These are phyloP conservation scores for Vigna trinervia DNA, from an alignment of 306 rosid genomes.

Conservation along the genomic window DNA sequence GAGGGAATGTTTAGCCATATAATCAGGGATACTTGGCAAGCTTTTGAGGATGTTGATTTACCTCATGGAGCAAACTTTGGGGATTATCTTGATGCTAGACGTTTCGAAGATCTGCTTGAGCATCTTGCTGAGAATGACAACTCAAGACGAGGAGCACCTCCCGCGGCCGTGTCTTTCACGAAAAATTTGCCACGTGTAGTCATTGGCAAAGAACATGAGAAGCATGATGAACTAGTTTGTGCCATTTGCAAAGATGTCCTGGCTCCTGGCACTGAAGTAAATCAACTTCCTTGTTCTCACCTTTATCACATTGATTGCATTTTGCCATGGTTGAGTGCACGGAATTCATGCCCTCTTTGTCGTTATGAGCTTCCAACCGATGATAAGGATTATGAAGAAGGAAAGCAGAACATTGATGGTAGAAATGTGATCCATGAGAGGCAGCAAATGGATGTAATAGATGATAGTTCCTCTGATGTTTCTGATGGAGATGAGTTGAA, in stretches of 20 bases:
- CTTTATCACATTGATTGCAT: constrained; percentile 86
- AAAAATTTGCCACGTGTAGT: constrained; percentile 64
- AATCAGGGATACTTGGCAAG: constrained; percentile 55
- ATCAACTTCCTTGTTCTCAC: constrained; percentile 89
- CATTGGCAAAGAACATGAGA: constrained; percentile 66
- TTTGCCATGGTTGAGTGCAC: constrained; percentile 87
- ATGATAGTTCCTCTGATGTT: constrained; percentile 54
- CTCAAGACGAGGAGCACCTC: constrained; percentile 92
- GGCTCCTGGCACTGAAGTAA: constrained; percentile 63
- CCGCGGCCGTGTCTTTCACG: constrained; percentile 70
- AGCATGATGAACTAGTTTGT: constrained; percentile 72
- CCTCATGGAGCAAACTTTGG: constrained; percentile 59
- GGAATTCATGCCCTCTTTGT: constrained; percentile 95
- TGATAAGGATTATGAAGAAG: constrained; percentile 86
- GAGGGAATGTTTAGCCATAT: constrained; percentile 53
- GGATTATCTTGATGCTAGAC: constrained; percentile 73
- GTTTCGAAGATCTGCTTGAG: constrained; percentile 73
- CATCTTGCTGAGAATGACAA: constrained; percentile 77
- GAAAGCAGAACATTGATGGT: constrained; percentile 55
- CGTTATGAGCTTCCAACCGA: constrained; percentile 95
- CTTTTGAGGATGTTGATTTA: constrained; percentile 55
- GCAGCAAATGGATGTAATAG: constrained; percentile 52
- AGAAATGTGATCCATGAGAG: constrained; percentile 50
- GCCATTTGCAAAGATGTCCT: constrained; percentile 92
- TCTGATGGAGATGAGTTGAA: constrained; percentile 54